Evolutionary conservation across 345 rosid genomes (phyloP), one percentile per base, ranked within the genome.

Genomic region (Dimocarpus longan): DNA sequence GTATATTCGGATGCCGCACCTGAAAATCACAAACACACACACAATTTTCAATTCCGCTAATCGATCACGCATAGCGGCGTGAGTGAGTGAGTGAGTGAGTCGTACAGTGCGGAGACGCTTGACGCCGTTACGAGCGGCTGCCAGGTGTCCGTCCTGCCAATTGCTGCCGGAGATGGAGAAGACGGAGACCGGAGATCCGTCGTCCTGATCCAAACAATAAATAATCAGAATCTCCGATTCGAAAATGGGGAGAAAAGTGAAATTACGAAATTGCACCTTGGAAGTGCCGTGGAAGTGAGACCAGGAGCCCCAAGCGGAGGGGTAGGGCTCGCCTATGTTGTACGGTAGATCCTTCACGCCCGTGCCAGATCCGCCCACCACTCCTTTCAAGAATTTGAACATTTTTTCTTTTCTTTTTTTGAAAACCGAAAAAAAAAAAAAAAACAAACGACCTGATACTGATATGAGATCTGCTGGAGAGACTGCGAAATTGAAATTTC

Each of bases 101-200:
- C 90, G 84, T 90, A 96, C 99, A 9, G 99, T 96, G 40, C 99
- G 99, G 59, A 96, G 98, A 67, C 99, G 98, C 88, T 94, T 96
- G 84, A 96, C 95, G 68, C 99, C 99, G 76, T 96, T 96, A 42
- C 98, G 89, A 46, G 94, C 99, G 40, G 99, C 99, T 56, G 94
- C 94, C 78, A 96, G 80, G 85, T 90, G 98, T 26, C 95, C 97
- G 70, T 96, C 99, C 85, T 91, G 97, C 66, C 95, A 86, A 82
- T 80, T 93, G 81, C 87, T 93, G 24, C 94, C 98, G 64, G 95
- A 84, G 56, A 96, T 90, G 59, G 97, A 74, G 78, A 94, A 96
- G 56, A 96, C 82, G 11, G 99, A 96, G 68, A 96, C 99, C 44
- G 90, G 90, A 86, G 98, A 93, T 75, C 98, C 99, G 81, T 96